phyloP scores from a whole-genome alignment of 345 rosid species.

The Corymbia maculata region DNA sequence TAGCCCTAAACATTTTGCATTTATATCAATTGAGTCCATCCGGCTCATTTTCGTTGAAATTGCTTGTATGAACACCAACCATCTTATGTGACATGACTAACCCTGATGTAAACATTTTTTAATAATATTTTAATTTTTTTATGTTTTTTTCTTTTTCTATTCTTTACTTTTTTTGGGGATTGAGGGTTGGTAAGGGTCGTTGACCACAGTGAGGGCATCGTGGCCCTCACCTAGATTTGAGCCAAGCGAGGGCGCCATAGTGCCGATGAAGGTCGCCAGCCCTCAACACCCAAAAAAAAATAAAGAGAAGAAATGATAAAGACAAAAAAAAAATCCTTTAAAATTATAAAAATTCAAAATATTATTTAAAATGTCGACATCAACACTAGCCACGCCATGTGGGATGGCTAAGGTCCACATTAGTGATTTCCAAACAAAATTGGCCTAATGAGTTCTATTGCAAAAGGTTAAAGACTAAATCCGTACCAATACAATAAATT shows the following conservation, averaged over 20 bases:
- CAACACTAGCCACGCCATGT: fast-evolving
- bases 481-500: too few species aligned
- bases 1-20: background rate
- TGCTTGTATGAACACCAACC: fast-evolving
- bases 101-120: too few species aligned
- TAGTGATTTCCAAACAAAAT: background rate
- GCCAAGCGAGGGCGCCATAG: fast-evolving
- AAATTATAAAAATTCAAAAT: too few species aligned
- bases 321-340: too few species aligned
- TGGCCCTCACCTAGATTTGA: background rate
- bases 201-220: background rate
- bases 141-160: too few species aligned
- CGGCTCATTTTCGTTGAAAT: background rate
- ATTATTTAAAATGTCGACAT: too few species aligned
- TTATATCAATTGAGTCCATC: background rate
- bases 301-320: too few species aligned
- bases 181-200: background rate
- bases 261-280: fast-evolving
- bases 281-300: background rate
- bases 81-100: fast-evolving
- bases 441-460: background rate
- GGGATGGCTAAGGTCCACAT: fast-evolving
- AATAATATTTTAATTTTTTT: too few species aligned
- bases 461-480: background rate
- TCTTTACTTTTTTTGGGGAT: background rate